Evolutionary conservation across 2,329 filamentous ascomycete species (phyloP).

Genomic region (Colletotrichum phormii): DNA sequence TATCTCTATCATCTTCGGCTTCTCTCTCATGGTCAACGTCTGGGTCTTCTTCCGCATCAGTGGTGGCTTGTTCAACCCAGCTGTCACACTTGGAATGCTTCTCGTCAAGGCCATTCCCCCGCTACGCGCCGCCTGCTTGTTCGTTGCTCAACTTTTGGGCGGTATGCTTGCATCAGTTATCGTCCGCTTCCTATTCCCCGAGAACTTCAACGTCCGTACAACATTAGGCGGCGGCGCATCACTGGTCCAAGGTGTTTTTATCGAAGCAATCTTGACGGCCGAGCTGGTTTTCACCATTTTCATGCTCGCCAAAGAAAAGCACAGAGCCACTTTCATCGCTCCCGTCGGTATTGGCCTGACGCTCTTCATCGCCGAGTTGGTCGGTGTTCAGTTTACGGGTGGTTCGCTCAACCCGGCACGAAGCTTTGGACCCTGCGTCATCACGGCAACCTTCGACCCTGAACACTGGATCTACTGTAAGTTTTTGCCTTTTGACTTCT

Average conservation of each 20-base stretch:
- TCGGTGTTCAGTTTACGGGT: constrained; percentile 60
- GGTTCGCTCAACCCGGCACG: constrained; percentile 60
- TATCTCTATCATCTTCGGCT: constrained; percentile 55
- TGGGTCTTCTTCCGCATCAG: constrained; percentile 62
- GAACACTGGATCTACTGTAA: constrained; percentile 62
- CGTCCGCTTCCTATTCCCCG: constrained; percentile 56
- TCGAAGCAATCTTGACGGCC: constrained; percentile 61
- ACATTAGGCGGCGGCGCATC: constrained; percentile 52
- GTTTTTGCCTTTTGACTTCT: constrained; percentile 42
- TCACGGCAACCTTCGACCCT: constrained; percentile 51
- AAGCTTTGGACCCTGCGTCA: constrained; percentile 58
- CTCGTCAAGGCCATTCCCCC: constrained; percentile 60
- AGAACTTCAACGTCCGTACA: constrained; percentile 55
- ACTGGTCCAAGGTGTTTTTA: constrained; percentile 59
- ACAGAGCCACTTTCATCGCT: constrained; percentile 59
- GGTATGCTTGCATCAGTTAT: constrained; percentile 57
- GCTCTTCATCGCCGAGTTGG: constrained; percentile 58
- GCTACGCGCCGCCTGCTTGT: constrained; percentile 58
- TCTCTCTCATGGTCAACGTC: constrained; percentile 58
- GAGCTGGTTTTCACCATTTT: constrained; percentile 62
- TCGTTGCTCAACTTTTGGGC: constrained; percentile 62
- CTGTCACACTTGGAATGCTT: constrained; percentile 62
- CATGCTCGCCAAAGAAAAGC: constrained; percentile 64
- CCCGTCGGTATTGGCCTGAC: constrained; percentile 60
- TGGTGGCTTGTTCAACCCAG: constrained; percentile 51